Evolutionary conservation across 2,329 filamentous ascomycete species (phyloP).

Genomic region (Microdochium nivale): DNA sequence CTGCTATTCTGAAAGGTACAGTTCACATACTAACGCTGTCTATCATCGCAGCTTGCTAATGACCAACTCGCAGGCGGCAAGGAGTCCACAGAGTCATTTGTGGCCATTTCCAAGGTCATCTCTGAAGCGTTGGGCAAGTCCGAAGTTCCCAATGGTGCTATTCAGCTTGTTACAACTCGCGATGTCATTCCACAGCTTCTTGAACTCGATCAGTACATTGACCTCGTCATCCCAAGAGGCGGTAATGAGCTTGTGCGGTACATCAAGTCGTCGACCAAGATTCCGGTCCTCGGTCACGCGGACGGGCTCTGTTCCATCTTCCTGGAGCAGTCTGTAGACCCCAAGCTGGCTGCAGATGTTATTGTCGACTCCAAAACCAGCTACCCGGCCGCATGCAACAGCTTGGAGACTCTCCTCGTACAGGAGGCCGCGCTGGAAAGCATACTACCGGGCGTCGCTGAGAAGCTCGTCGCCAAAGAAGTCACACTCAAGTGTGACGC

Average conservation of each 20-base stretch:
- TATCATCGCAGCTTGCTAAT: neutral
- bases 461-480: conserved; percentile 64
- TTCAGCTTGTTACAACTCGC: conserved; percentile 90
- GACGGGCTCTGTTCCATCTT: conserved; percentile 89
- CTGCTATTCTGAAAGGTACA: conserved; percentile 83
- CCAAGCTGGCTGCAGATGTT: conserved; percentile 62
- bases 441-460: conserved; percentile 63
- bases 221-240: conserved; percentile 89
- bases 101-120: conserved; percentile 80
- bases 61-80: conserved; percentile 58
- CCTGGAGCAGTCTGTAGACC: conserved; percentile 70
- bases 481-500: conserved; percentile 78
- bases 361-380: conserved; percentile 87
- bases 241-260: conserved; percentile 84
- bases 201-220: conserved; percentile 76
- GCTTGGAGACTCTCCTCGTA: conserved; percentile 83
- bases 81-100: conserved; percentile 91
- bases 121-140: conserved; percentile 66
- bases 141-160: conserved; percentile 71
- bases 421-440: conserved; percentile 61
- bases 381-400: conserved; percentile 94
- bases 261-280: conserved; percentile 85
- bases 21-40: neutral
- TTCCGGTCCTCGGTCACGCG: conserved; percentile 92
- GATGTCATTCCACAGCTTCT: conserved; percentile 87